Base-by-base conservation (phyloP, 2,329 filamentous ascomycete species). In the Fusarium acutatum region DNA sequence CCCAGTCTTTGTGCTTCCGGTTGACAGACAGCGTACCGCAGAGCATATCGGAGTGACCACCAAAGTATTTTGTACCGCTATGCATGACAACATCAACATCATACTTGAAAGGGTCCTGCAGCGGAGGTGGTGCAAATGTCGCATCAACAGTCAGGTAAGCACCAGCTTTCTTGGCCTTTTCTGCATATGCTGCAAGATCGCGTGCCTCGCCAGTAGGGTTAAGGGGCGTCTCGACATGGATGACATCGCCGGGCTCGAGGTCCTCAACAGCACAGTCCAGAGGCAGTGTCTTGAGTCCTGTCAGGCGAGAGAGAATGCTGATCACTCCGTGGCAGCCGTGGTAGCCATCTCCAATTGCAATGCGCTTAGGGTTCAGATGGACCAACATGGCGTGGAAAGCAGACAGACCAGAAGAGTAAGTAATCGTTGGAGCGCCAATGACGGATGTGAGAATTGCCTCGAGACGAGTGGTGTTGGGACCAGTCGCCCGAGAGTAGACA, bases 291-390 rank as follows among this genome's bases (percentile, higher is more conserved):
- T 92, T 83, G 32, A 97, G 88, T 1, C 93, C 92, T 32, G 92
- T 94, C 56, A 98, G 89, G 72, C 94, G 93, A 67, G 88, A 83
- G 74, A 97, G 87, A 61, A 98, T 84, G 37, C 83, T 83, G 76
- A 98, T 89, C 35, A 97, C 93, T 69, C 94, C 94, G 82, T 97
- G 94, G 83, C 94, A 97, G 77, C 96, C 96, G 84, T 98, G 96
- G 84, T 98, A 99, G 46, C 95, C 95, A 22, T 88, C 91, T 41
- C 91, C 91, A 73, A 98, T 94, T 75, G 94, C 92, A 63, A 98
- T 90, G 66, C 92, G 91, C 76, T 90, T 90, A 2, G 96, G 96
- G 81, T 97, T 95, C 14, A 97, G 84, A 79, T 91, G 90, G n/a
- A 95, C 91, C 5, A 98, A 88, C 66, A 97, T 86, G 37, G 94